phyloP scores from a whole-genome alignment of 2,329 filamentous ascomycete species.

The Huntiella abstrusa region DNA sequence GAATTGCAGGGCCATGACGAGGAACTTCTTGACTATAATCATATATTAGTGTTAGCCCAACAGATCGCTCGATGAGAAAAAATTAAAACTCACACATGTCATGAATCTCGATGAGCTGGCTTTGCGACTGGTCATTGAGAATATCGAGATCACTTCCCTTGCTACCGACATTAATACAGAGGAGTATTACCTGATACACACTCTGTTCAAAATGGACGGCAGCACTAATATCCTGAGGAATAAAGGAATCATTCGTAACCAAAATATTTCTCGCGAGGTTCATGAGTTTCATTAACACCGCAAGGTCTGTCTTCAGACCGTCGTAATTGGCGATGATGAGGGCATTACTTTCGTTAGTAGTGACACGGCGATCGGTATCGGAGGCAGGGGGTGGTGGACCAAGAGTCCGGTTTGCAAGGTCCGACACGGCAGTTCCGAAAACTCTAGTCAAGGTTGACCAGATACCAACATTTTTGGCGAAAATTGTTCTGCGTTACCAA shows the following conservation, averaged over 20 bases:
- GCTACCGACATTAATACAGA: slow-evolving; percentile 48
- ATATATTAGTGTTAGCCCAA: not conserved
- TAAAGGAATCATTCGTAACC: slow-evolving; percentile 43
- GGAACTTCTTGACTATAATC: slow-evolving; percentile 39
- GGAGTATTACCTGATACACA: slow-evolving; percentile 44
- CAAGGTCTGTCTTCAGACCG: slow-evolving; percentile 40
- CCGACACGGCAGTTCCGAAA: slow-evolving; percentile 41
- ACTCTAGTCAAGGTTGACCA: slow-evolving; percentile 47
- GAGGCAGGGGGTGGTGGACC: slow-evolving; percentile 34
- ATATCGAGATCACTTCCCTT: slow-evolving; percentile 49
- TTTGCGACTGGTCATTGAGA: slow-evolving; percentile 36
- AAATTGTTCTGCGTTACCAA: slow-evolving; percentile 27
- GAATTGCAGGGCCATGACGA: slow-evolving; percentile 47
- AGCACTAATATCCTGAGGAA: slow-evolving; percentile 46
- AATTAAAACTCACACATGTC: slow-evolving; percentile 36
- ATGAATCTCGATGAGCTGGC: slow-evolving; percentile 42
- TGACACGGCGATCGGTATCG: slow-evolving; percentile 35
- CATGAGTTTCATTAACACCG: slow-evolving; percentile 47
- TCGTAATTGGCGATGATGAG: slow-evolving; percentile 45
- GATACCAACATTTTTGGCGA: slow-evolving; percentile 43
- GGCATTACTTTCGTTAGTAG: slow-evolving; percentile 41
- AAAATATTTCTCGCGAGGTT: slow-evolving; percentile 46
- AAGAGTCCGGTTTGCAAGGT: slow-evolving; percentile 39
- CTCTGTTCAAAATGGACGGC: slow-evolving; percentile 46
- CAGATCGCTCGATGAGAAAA: not conserved